phyloP scores from a whole-genome alignment of 2,329 filamentous ascomycete species.

The Clarireedia homoeocarpa region DNA sequence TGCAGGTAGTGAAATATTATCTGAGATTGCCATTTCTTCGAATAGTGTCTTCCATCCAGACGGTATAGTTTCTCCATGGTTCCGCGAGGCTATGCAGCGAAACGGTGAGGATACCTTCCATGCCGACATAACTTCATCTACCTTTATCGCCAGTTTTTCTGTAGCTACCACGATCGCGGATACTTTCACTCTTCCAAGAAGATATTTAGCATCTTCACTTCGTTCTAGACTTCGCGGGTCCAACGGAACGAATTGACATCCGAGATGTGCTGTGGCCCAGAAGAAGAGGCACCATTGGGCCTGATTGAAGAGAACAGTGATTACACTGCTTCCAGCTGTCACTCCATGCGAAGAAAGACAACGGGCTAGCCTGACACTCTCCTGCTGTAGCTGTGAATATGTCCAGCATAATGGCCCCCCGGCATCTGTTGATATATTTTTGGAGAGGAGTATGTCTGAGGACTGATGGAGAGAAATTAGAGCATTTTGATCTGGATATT shows the following conservation, averaged over 20 bases:
- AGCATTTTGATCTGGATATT: no score
- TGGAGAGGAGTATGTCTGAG: no score
- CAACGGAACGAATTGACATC: conserved; percentile 8
- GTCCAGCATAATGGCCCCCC: background rate
- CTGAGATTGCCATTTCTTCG: background rate
- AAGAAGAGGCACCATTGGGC: conserved; percentile 12
- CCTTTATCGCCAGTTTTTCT: background rate
- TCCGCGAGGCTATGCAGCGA: background rate
- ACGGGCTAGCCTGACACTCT: background rate
- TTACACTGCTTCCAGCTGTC: conserved; percentile 1
- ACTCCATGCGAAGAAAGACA: background rate
- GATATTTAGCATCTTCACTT: background rate
- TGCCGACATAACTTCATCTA: background rate
- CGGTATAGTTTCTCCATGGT: no score
- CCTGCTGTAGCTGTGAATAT: background rate
- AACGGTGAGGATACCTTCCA: background rate
- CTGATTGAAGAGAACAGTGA: conserved; percentile 7
- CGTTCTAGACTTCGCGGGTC: conserved; percentile 2
- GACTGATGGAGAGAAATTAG: no score
- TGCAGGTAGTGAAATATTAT: background rate
- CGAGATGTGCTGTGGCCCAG: conserved; percentile 9
- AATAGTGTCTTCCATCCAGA: background rate
- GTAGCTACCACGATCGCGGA: background rate
- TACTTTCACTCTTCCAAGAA: background rate
- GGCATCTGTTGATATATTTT: no score